Conservation (phyloP, 305 asterid species). For the Withania somnifera region DNA sequence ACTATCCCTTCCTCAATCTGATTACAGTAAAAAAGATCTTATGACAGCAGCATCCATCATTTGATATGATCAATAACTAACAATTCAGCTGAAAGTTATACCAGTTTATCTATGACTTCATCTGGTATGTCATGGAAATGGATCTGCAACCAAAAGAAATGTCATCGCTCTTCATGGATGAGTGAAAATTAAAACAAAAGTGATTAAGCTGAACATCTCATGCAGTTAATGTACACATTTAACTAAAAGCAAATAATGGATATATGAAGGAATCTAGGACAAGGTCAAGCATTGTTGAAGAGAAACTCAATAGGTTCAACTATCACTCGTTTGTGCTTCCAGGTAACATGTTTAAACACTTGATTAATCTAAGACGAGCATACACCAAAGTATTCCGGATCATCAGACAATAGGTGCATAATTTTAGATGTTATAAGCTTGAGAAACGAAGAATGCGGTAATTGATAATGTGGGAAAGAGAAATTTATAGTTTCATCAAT, state of each 20-base stretch:
- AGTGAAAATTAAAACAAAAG: not conserved
- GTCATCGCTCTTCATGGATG: not conserved
- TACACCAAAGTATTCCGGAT: not conserved
- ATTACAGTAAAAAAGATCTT: not conserved
- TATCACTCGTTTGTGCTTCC: not conserved
- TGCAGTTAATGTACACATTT: not conserved
- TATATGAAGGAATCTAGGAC: not conserved
- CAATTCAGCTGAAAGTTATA: constrained; percentile 12
- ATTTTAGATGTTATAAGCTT: not conserved
- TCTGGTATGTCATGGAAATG: constrained; percentile 75
- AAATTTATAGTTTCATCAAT: not conserved
- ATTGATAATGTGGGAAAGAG: not conserved
- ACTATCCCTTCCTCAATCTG: constrained; percentile 80
- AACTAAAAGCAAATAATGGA: not conserved
- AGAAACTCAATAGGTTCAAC: not conserved
- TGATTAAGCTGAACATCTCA: not conserved
- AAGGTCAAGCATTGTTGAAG: not conserved
- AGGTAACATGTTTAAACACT: not conserved
- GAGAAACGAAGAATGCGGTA: not conserved
- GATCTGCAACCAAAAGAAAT: constrained; percentile 41
- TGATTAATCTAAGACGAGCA: not conserved
- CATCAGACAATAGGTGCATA: not conserved
- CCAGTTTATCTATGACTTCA: constrained; percentile 57
- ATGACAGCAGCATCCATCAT: not conserved
- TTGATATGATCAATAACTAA: not conserved